Evolutionary conservation across 1,284 basidiomycete species (phyloP), one percentile per base, ranked within the genome.

Genomic region (Apiotrichum mycotoxinovorans): DNA sequence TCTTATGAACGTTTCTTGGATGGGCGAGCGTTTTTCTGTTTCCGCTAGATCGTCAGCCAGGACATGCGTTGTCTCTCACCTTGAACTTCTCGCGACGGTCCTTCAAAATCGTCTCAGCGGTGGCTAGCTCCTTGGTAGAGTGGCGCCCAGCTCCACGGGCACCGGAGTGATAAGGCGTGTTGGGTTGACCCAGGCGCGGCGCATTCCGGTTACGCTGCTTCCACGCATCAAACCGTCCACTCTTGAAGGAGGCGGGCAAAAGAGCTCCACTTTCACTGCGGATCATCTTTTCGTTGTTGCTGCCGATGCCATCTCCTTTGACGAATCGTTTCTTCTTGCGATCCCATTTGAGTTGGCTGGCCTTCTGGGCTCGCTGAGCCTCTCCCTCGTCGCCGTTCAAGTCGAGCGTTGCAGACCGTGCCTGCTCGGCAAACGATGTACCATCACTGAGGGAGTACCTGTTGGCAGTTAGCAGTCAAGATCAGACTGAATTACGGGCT

Each of bases 291-390:
- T 95, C 83, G 74, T 98, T 98, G 75, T 98, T 93, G 4, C 90
- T 85, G 5, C 94, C 93, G 33, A 81, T 82, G 12, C 89, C 89
- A 41, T 86, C 86, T 9, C 91, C 92, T 66, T 88, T 85, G 41
- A 96, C 81, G 66, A 98, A 98, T 69, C 89, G 92, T 75, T 97
- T 97, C 79, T 92, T 95, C 79, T 95, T 97, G 67, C 89, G 88
- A 76, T 98, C 94, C 96, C 96, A 99, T 33, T 79, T 85, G 58
- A 88, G 72, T 58, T 81, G 82, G 61, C 81, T 80, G 45, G 86
- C 84, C 46, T 83, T 85, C 56, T 87, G 86, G 57, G 85, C 84
- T 57, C 84, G 82, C 15, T 83, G 80, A 30, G 82, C 81, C 18
- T 77, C 77, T 41, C 82, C 85, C 61, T 93, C 89, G 66, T 98